Conservation (phyloP, 257 asterid genomes). For the Knoxia roxburghii region DNA sequence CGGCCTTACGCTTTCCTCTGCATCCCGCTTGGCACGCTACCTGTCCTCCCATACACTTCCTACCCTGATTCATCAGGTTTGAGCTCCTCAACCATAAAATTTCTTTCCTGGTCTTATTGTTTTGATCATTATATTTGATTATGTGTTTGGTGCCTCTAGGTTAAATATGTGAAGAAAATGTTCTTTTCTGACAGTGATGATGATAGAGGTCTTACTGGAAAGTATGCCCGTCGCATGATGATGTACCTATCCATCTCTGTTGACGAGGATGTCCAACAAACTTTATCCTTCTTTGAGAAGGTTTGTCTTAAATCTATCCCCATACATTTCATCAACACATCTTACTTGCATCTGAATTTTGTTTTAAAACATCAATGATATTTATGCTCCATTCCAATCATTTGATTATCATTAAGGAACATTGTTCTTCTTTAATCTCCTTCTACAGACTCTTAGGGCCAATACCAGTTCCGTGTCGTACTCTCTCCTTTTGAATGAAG, state of each 20-base stretch:
- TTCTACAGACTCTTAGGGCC: neutral
- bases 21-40: conserved; percentile 66
- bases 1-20: conserved; percentile 72
- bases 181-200: conserved; percentile 67
- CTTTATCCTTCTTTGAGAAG: conserved; percentile 89
- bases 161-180: conserved; percentile 72
- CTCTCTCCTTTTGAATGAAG: neutral
- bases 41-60: conserved; percentile 50
- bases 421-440: neutral
- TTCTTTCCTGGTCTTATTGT: neutral
- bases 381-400: neutral
- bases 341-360: neutral
- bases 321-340: neutral
- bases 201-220: conserved; percentile 46
- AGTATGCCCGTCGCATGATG: conserved; percentile 81
- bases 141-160: conserved; percentile 45
- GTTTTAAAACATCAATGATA: neutral
- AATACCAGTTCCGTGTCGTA: neutral
- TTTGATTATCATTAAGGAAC: neutral
- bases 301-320: conserved; percentile 27
- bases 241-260: conserved; percentile 58
- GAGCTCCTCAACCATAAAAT: neutral
- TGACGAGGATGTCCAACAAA: conserved; percentile 90
- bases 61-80: conserved; percentile 59
- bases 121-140: neutral